Evolutionary conservation across 257 asterid species (phyloP).

Genomic region (Datura wrightii): DNA sequence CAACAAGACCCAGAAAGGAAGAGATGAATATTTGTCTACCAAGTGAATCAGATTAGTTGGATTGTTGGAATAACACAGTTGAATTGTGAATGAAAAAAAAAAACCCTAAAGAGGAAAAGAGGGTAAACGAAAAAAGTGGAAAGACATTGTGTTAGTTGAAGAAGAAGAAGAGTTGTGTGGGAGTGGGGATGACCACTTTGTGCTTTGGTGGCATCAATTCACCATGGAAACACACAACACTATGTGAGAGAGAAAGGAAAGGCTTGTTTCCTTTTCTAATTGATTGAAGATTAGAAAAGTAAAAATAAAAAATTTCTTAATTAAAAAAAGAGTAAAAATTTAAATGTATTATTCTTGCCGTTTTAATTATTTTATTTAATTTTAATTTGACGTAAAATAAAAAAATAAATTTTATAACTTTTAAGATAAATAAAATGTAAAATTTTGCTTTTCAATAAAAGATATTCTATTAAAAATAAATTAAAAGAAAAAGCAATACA

Average conservation of each 20-base stretch:
- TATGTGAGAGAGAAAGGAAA: constrained; percentile 34
- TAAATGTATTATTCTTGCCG: not conserved
- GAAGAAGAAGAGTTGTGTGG: constrained; percentile 44
- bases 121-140: constrained; percentile 7
- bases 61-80: constrained; percentile 13
- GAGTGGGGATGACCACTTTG: constrained; percentile 44
- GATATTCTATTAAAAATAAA: too few species aligned
- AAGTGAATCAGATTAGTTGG: not conserved
- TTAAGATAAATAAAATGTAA: too few species aligned
- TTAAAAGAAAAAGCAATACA: too few species aligned
- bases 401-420: too few species aligned
- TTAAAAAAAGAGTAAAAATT: not conserved
- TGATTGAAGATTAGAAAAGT: not conserved
- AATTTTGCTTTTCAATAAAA: too few species aligned
- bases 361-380: too few species aligned
- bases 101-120: constrained; percentile 23
- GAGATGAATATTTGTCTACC: not conserved
- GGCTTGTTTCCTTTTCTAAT: not conserved
- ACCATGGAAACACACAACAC: constrained; percentile 40
- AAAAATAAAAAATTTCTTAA: not conserved
- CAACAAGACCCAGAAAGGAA: not conserved
- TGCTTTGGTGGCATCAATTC: constrained; percentile 48
- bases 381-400: too few species aligned
- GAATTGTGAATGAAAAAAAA: not conserved
- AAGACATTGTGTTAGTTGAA: constrained; percentile 29